These are phyloP conservation scores for Lycium barbarum DNA, from an alignment of 257 asterid genomes.

Conservation along the genomic window DNA sequence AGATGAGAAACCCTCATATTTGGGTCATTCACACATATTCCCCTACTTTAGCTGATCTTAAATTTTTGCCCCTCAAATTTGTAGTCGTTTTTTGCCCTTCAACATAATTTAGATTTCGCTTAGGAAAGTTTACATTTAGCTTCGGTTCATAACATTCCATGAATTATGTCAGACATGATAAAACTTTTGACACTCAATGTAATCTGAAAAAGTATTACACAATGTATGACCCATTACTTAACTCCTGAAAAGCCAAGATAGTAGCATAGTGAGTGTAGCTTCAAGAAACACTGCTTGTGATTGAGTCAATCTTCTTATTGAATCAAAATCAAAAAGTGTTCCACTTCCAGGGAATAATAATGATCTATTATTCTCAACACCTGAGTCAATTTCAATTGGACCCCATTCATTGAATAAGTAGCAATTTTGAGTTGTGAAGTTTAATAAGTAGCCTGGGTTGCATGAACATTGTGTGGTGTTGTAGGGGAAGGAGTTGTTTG, in stretches of 20 bases:
- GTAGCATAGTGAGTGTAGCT: conserved; percentile 70
- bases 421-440: conserved; percentile 52
- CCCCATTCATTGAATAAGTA: conserved; percentile 49
- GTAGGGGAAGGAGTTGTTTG: conserved; percentile 64
- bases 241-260: conserved; percentile 55
- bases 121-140: too few species aligned
- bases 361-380: conserved; percentile 62
- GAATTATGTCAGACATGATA: too few species aligned
- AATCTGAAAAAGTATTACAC: too few species aligned
- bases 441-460: conserved; percentile 72
- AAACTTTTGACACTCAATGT: too few species aligned
- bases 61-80: too few species aligned
- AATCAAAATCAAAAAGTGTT: conserved; percentile 71
- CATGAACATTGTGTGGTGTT: conserved; percentile 71
- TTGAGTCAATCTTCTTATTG: conserved; percentile 79
- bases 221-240: too few species aligned
- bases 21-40: too few species aligned
- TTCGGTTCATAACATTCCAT: too few species aligned
- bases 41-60: too few species aligned
- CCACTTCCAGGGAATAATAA: conserved; percentile 62
- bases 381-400: conserved; percentile 55
- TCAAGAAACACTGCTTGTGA: conserved; percentile 93
- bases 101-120: too few species aligned
- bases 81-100: too few species aligned
- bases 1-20: too few species aligned